Evolutionary conservation across 192 early-diverging fungal genomes (phyloP), one percentile per base, ranked within the genome.

Genomic region (Coemansia sp.): DNA sequence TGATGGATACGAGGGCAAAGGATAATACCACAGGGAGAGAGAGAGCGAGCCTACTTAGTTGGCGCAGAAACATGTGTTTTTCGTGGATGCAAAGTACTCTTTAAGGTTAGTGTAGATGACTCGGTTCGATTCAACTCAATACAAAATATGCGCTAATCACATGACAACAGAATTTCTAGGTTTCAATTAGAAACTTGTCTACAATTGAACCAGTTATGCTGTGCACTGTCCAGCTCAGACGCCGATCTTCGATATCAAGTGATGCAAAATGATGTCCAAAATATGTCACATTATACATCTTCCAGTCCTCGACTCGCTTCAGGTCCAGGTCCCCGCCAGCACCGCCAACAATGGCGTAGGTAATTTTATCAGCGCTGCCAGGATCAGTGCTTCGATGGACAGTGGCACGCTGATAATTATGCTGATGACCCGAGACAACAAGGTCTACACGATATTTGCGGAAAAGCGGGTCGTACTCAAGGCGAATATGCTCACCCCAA

Each of bases 381-480:
- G 56, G 19, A 8, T 51, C 22, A 0, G 7, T 31, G 14, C 20
- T 54, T 0, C 66, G 64, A 8, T n/a, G 56, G 1, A 82, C 53
- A 4, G 74, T 82, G n/a, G 71, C 64, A 19, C 90, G 78, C 77
- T 89, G 85, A 63, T 92, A 92, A 63, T 92, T 92, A 66, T 92
- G 90, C 63, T 92, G 90, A 60, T 92, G 90, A 4, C 90, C 90
- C 5, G 89, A 90, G 20, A 92, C 86, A 6, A 92, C 88, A 32
- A 92, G 62, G 63, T 92, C 90, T 2, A 92, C 89, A n/a, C 76
- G 71, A 57, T 88, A 61, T 27, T 84, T 58, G 51, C 87, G 84
- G 69, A 92, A 92, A 36, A 90, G 57, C 8, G 84, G 80, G 9
- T 88, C 89, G 61, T 85, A 92, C 21, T 88, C 84, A 3, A 85